Base-by-base conservation (phyloP, 345 rosid species). In the Dipteronia sinensis region DNA sequence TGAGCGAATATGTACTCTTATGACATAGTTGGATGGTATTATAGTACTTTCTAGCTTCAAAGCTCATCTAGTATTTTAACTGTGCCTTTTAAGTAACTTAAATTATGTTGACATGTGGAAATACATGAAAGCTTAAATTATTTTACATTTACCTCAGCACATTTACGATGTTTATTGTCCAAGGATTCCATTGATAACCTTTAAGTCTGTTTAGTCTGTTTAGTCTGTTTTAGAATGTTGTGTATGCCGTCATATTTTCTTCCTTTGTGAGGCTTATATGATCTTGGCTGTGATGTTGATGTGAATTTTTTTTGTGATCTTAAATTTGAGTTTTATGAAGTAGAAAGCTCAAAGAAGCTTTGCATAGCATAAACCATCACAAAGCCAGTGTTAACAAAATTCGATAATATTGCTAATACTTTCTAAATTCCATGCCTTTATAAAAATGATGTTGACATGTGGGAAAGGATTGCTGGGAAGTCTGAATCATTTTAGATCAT, bases 241-340 rank as follows among this genome's bases (percentile, higher is more conserved):
- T 69, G 58, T 47, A 46, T 69, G 38, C 59, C 0, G 20, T 47
- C 7, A 16, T 1, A 5, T 25, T 69, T 15, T 17, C 58, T 53
- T 69, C 34, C 40, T 66, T 66, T 66, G 22, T 49, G 27, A 3
- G 44, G 47, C 44, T n/a, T 15, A 61, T 73, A 23, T 62, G 19
- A 72, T 27, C 25, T 59, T 8, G 29, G 19, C 55, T 40, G 13
- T 42, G 16, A 25, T 40, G 11, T 59, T 15, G 11, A 49, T 27
- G 51, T 12, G 19, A 40, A 15, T 59, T 61, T 34, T 42, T 19
- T 16, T 64, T 74, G 59, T 46, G 77, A 6, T 72, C 64, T 34
- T 56, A 23, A 56, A 72, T 63, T 44, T 74, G 59, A 42, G 59
- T 62, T 46, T 63, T 74, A 19, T 19, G 40, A 73, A 23, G 40